Evolutionary conservation across 2,329 filamentous ascomycete genomes (phyloP), one percentile per base, ranked within the genome.

Genomic region (Macrophomina tecta): DNA sequence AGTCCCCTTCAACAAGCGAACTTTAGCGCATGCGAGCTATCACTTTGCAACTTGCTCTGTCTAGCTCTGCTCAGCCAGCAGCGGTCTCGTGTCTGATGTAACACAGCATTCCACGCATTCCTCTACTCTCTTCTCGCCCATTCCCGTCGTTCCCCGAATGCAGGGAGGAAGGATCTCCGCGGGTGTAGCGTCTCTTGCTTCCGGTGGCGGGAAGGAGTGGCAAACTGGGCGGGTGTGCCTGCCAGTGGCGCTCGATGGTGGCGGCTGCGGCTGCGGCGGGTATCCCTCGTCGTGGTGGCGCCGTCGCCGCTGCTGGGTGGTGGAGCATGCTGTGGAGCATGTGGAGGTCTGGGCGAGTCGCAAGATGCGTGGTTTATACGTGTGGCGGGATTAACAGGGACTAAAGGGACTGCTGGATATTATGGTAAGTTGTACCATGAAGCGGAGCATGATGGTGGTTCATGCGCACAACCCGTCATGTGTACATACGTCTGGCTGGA

Each of bases 181-280:
- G 49, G 49, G 49, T 53, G 49, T 53, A 53, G 30, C 49, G 28
- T 16, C 34, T 28, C 49, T 14, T 53, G 49, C 49, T 53, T 53
- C 49, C 49, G 46, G 12, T 49, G 49, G 18, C 49, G 30, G 49
- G 30, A 16, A 16, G 12, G 49, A 49, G 46, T 23, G 23, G 23
- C 23, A 23, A 23, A 23, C 23, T 23, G 23, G 23, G 3, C 23
- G 23, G 23, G 23, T 23, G 23, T 23, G 23, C 23, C 23, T 23
- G 23, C 23, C 16, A 9, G 23, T 18, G 46, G 46, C n/a, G n/a
- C 48, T n/a, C 5, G 49, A 14, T 18, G 11, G 49, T 30, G 5
- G 48, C 48, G 48, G 48, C n/a, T 28, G 28, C 49, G 49, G 49
- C 23, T 30, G 23, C 46, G n/a, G 46, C 46, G 46, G 48, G 16